A percentile compares a stretch with the other conserved stretches of the same genome.
phyloP scores from a whole-genome alignment of 2,329 filamentous ascomycete species.

The Mollisia scopiformis region DNA sequence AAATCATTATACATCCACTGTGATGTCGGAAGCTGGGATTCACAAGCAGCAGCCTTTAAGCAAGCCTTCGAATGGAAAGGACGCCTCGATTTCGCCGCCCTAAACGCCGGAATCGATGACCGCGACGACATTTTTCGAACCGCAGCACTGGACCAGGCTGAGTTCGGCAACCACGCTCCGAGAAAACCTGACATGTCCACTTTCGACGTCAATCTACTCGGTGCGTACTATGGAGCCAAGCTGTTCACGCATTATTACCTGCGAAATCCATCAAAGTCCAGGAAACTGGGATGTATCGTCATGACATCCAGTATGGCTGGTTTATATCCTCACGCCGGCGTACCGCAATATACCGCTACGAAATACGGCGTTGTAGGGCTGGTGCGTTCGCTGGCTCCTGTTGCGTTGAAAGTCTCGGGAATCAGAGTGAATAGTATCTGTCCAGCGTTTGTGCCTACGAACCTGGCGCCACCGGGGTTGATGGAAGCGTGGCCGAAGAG shows the following conservation, averaged over 20 bases:
- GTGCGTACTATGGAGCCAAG: slow-evolving; percentile 45
- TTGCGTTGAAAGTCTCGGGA: slow-evolving; percentile 32
- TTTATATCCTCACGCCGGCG: slow-evolving; percentile 27
- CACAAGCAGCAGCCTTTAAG: slow-evolving; percentile 43
- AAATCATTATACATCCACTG: slow-evolving; percentile 21
- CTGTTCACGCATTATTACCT: slow-evolving; percentile 45
- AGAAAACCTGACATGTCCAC: slow-evolving; percentile 41
- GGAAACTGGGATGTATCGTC: slow-evolving; percentile 42
- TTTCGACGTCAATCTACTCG: slow-evolving; percentile 44
- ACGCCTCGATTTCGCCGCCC: slow-evolving; percentile 45
- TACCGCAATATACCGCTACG: slow-evolving; percentile 25
- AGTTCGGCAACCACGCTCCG: slow-evolving; percentile 16
- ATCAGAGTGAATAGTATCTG: slow-evolving; percentile 42
- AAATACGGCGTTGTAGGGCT: slow-evolving; percentile 36
- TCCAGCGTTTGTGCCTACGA: slow-evolving; percentile 40
- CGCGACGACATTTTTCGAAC: slow-evolving; percentile 39
- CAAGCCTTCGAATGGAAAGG: slow-evolving; percentile 42
- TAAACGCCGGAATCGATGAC: slow-evolving; percentile 47
- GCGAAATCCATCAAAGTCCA: slow-evolving; percentile 34
- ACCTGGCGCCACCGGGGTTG: slow-evolving; percentile 34
- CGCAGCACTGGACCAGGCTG: slow-evolving; percentile 39
- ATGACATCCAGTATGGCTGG: slow-evolving; percentile 42
- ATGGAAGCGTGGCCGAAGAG: slow-evolving; percentile 35
- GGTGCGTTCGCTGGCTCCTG: slow-evolving; percentile 34
- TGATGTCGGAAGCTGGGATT: slow-evolving; percentile 44